Evolutionary conservation across 495 filamentous ascomycete species (phyloP).

Genomic region (Eremomyces bilateralis): DNA sequence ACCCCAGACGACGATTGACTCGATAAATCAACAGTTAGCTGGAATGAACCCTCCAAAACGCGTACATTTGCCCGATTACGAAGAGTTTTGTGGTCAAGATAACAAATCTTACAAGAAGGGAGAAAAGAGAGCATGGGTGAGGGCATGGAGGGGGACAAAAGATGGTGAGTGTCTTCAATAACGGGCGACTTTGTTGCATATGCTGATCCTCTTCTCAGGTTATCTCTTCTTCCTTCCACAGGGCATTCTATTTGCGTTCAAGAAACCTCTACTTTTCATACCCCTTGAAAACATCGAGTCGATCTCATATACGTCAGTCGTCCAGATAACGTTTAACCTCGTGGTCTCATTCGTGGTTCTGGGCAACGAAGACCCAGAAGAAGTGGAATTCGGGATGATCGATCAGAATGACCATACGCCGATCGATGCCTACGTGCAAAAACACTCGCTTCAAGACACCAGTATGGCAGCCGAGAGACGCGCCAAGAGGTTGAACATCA

Average conservation of each 20-base stretch:
- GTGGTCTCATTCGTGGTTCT: slow-evolving; percentile 36
- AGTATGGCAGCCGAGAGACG: slow-evolving; percentile 76
- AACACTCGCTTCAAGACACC: slow-evolving; percentile 66
- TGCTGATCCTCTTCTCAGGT: slow-evolving; percentile 22
- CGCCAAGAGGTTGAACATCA: slow-evolving; percentile 61
- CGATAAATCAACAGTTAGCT: slow-evolving; percentile 29
- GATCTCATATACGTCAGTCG: slow-evolving; percentile 70
- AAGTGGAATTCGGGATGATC: slow-evolving; percentile 22
- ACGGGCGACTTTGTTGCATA: neutral
- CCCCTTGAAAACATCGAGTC: slow-evolving; percentile 57
- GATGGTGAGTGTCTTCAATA: slow-evolving; percentile 35
- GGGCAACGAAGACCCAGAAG: slow-evolving; percentile 11
- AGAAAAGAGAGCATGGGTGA: slow-evolving; percentile 82
- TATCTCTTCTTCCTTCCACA: slow-evolving; percentile 73
- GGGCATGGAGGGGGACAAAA: slow-evolving; percentile 80
- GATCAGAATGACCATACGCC: slow-evolving; percentile 29
- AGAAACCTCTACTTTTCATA: slow-evolving; percentile 80
- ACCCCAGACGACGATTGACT: slow-evolving; percentile 39
- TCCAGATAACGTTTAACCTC: slow-evolving; percentile 88
- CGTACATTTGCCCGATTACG: slow-evolving; percentile 46
- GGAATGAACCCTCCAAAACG: slow-evolving; percentile 34
- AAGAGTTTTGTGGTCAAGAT: slow-evolving; percentile 55
- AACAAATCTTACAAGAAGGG: slow-evolving; percentile 69
- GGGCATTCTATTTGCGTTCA: slow-evolving; percentile 86
- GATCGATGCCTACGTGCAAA: slow-evolving; percentile 68